These are phyloP conservation scores for Ustilago hordei DNA, from an alignment of 1,284 basidiomycete species.

Conservation along the genomic window DNA sequence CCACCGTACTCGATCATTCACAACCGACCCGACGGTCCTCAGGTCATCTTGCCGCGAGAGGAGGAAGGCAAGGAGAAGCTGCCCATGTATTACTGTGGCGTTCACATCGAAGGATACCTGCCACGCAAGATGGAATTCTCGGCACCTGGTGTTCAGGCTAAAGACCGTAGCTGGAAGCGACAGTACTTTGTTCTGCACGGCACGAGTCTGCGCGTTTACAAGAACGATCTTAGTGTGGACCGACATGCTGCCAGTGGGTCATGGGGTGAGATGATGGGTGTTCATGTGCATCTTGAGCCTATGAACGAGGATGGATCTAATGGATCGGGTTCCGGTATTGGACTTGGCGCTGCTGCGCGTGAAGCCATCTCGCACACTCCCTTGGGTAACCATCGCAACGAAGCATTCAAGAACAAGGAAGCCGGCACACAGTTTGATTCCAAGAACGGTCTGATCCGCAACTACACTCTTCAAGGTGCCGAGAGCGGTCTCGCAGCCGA, in stretches of 20 bases:
- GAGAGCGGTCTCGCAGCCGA: conserved; percentile 95
- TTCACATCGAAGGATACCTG: conserved; percentile 86
- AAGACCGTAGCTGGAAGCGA: conserved; percentile 90
- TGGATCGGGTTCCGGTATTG: conserved; percentile 30
- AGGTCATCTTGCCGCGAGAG: conserved; percentile 59
- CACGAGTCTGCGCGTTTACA: conserved; percentile 86
- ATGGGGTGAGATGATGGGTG: conserved; percentile 68
- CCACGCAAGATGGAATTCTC: conserved; percentile 95
- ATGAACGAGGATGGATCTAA: conserved; percentile 58
- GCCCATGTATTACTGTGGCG: conserved; percentile 84
- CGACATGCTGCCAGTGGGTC: conserved; percentile 67
- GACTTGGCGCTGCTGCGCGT: conserved; percentile 40
- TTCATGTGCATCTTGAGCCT: conserved; percentile 60
- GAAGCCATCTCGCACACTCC: conserved; percentile 51
- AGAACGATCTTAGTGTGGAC: conserved; percentile 71
- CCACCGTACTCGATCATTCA: conserved; percentile 65
- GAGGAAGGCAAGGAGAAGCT: conserved; percentile 83
- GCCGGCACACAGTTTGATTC: conserved; percentile 24
- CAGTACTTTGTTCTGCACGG: conserved; percentile 92
- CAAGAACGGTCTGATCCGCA: conserved; percentile 71
- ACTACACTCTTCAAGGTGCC: conserved; percentile 88
- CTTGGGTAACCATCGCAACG: conserved; percentile 25
- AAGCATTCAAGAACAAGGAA: conserved; percentile 17
- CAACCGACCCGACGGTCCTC: conserved; percentile 58
- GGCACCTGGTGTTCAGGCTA: conserved; percentile 84